A percentile compares a stretch with the other conserved stretches of the same genome.
Evolutionary conservation across 805 yeast genomes (phyloP).

Genomic region (Candida wancherniae): DNA sequence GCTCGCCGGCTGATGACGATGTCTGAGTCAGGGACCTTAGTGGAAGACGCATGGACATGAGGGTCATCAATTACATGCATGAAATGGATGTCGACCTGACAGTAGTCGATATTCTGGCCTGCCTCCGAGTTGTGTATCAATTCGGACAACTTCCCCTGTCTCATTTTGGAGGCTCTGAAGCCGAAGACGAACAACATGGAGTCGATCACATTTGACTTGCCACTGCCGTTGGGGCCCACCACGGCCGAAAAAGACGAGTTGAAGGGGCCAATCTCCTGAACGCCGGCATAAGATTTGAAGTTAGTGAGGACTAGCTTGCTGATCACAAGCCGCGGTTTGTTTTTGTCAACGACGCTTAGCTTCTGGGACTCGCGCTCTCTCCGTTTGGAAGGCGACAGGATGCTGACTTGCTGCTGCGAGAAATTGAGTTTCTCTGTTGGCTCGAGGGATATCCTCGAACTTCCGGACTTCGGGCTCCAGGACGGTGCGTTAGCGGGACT

Average conservation of each 20-base stretch:
- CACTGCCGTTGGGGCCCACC: slow-evolving; percentile 98
- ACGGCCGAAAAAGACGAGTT: slow-evolving; percentile 92
- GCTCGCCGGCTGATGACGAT: slow-evolving; percentile 80
- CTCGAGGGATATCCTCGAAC: no score
- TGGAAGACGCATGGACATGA: slow-evolving; percentile 26
- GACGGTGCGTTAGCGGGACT: no score
- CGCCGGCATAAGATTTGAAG: slow-evolving; percentile 94
- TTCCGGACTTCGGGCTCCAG: no score
- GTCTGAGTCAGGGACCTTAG: slow-evolving; percentile 48
- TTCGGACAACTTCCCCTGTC: slow-evolving; percentile 90
- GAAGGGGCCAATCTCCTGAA: slow-evolving; percentile 91
- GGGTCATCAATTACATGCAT: slow-evolving; percentile 63
- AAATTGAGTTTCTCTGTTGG: slow-evolving; percentile 19
- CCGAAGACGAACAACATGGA: slow-evolving; percentile 96
- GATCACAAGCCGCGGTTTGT: slow-evolving; percentile 66
- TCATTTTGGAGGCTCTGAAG: slow-evolving; percentile 92
- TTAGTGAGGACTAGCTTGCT: slow-evolving; percentile 68
- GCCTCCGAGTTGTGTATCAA: slow-evolving; percentile 86
- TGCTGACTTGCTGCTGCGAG: slow-evolving; percentile 19
- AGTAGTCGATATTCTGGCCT: slow-evolving; percentile 52
- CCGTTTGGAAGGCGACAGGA: slow-evolving; percentile 28
- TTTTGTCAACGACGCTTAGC: slow-evolving; percentile 10
- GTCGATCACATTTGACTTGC: slow-evolving; percentile 96
- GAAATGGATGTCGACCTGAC: slow-evolving; percentile 91
- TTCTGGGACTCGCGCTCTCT: slow-evolving; percentile 16